Percentiles rank a stretch among this genome's conserved stretches.
phyloP scores from a whole-genome alignment of 108 stramenopile genomes.

The Cyclotella distinguenda region DNA sequence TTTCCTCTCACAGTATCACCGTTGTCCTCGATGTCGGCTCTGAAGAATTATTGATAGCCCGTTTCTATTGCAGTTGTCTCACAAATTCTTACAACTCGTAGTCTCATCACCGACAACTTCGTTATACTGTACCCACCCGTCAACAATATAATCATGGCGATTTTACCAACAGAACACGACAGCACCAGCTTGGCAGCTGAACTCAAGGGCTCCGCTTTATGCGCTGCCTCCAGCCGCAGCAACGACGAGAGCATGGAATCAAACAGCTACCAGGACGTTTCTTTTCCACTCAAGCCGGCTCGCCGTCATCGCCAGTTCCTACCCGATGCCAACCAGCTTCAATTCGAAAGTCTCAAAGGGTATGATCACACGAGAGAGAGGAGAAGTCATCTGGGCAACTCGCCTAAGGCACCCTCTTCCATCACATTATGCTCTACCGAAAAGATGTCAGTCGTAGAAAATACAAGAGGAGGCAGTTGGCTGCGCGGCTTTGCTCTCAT shows the following conservation, averaged over 20 bases:
- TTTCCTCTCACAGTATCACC: not conserved
- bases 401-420: not conserved
- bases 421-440: constrained; percentile 1
- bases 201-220: not conserved
- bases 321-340: not conserved
- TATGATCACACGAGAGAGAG: constrained; percentile 5
- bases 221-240: too few relatives aligned
- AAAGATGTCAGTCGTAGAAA: constrained; percentile 20
- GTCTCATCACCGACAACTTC: not conserved
- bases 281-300: not conserved
- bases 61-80: not conserved
- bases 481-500: constrained; percentile 33
- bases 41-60: not conserved
- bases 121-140: not conserved
- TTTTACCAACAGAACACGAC: not conserved
- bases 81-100: not conserved
- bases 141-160: not conserved
- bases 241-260: not conserved
- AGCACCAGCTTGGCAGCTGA: not conserved
- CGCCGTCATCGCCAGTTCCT: constrained; percentile 18
- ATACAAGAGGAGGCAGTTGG: constrained; percentile 26
- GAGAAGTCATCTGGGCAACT: not conserved
- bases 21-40: not conserved
- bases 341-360: constrained; percentile 3
- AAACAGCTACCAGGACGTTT: not conserved